phyloP scores from a whole-genome alignment of 1,284 basidiomycete species.

The Chalciporus sp. region DNA sequence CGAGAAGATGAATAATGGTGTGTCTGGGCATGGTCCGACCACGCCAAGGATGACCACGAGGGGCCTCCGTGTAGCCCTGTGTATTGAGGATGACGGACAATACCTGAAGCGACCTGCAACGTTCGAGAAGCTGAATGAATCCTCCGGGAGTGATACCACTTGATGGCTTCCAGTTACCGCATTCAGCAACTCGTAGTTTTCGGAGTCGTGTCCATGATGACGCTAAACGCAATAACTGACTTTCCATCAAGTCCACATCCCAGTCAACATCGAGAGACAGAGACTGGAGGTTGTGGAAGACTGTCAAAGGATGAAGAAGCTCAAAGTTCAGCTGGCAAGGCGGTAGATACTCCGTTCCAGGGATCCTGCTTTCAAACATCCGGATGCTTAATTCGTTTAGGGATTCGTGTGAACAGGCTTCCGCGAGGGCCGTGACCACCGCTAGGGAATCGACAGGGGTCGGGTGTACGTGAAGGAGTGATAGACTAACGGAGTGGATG shows the following conservation, averaged over 20 bases:
- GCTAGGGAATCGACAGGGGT: conserved; percentile 1
- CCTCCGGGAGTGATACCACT: conserved; percentile 16
- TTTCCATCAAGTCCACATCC: conserved; percentile 7
- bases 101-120: conserved; percentile 12
- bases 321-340: conserved; percentile 4
- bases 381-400: not conserved
- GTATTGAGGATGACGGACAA: conserved; percentile 12
- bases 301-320: conserved; percentile 7
- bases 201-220: conserved; percentile 20
- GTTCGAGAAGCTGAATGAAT: conserved; percentile 18
- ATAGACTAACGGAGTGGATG: not conserved
- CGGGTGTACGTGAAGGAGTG: not conserved
- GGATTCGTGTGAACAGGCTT: not conserved
- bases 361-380: not conserved
- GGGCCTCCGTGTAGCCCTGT: not conserved
- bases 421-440: conserved; percentile 6
- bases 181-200: not conserved
- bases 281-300: conserved; percentile 14
- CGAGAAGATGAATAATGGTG: too few species aligned
- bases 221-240: conserved; percentile 15
- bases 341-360: not conserved
- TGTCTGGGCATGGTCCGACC: too few species aligned
- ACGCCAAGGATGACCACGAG: too few species aligned
- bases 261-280: conserved; percentile 7
- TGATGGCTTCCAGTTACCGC: conserved; percentile 4